phyloP scores from a whole-genome alignment of 257 asterid genomes.

The Salvia miltiorrhiza region DNA sequence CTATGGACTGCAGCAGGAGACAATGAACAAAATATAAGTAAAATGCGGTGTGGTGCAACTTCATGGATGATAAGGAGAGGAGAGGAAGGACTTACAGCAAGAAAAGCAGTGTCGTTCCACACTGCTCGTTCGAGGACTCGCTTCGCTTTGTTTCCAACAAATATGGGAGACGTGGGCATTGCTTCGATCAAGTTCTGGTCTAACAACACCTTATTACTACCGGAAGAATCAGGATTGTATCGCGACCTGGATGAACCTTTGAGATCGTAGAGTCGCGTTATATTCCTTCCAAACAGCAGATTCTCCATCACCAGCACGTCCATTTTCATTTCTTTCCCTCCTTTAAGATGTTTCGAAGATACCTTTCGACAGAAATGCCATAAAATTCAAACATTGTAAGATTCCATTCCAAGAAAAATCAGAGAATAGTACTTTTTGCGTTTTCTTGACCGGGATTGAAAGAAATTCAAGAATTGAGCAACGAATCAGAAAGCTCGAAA shows the following conservation, averaged over 20 bases:
- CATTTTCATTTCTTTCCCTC: constrained; percentile 93
- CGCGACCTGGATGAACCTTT: constrained; percentile 96
- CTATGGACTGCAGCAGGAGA: constrained; percentile 56
- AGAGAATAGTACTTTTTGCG: background rate
- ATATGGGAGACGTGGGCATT: constrained; percentile 97
- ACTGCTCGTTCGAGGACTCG: constrained; percentile 85
- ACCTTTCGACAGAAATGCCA: constrained; percentile 46
- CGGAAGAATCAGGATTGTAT: constrained; percentile 81
- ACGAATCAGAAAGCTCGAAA: background rate
- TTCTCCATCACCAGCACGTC: constrained; percentile 95
- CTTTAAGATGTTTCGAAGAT: constrained; percentile 67
- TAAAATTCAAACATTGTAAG: constrained; percentile 1
- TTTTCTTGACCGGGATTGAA: background rate
- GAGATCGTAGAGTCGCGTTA: constrained; percentile 85
- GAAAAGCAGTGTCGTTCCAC: constrained; percentile 97
- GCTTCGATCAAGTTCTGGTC: constrained; percentile 97
- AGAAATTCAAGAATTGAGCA: background rate
- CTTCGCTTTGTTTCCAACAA: constrained; percentile 91
- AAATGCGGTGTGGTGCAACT: background rate
- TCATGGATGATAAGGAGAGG: background rate
- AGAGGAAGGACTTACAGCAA: constrained; percentile 61
- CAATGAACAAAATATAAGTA: no score
- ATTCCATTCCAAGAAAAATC: background rate
- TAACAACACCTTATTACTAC: constrained; percentile 83
- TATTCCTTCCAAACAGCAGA: constrained; percentile 79